phyloP scores from a whole-genome alignment of 164 flowering plant genomes.

The Pachysandra terminalis region DNA sequence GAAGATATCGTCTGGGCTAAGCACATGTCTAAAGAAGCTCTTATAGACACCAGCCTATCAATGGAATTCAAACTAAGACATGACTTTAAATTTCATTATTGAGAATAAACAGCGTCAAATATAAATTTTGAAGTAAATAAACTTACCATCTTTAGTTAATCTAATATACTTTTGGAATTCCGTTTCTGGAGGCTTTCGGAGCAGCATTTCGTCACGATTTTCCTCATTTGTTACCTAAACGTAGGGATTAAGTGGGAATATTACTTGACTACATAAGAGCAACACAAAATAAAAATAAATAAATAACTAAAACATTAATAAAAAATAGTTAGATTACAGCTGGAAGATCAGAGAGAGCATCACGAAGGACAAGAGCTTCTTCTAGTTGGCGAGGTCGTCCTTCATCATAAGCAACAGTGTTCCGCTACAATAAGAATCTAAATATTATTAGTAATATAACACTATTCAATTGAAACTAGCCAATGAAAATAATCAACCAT shows the following conservation, averaged over 20 bases:
- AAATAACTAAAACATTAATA: neutral
- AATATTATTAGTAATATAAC: neutral
- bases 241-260: slow-evolving; percentile 4
- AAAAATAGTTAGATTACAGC: slow-evolving; percentile 26
- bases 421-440: slow-evolving; percentile 32
- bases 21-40: too few relatives aligned
- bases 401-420: slow-evolving; percentile 57
- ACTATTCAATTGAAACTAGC: neutral
- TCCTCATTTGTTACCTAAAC: slow-evolving; percentile 39
- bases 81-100: too few relatives aligned
- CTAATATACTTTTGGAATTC: slow-evolving; percentile 54
- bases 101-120: neutral
- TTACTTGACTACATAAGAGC: slow-evolving; percentile 3
- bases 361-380: slow-evolving; percentile 41
- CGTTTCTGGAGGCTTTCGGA: slow-evolving; percentile 41
- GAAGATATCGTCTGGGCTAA: too few relatives aligned
- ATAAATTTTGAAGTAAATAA: neutral
- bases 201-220: slow-evolving; percentile 44
- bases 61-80: too few relatives aligned
- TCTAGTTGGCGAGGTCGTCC: slow-evolving; percentile 42
- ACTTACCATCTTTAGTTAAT: slow-evolving; percentile 38
- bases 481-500: neutral
- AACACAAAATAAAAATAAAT: slow-evolving; percentile 2
- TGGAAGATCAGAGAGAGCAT: slow-evolving; percentile 65
- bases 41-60: too few relatives aligned